Conservation (phyloP, 1,284 basidiomycete genomes). For the Cryptococcus floricola region DNA sequence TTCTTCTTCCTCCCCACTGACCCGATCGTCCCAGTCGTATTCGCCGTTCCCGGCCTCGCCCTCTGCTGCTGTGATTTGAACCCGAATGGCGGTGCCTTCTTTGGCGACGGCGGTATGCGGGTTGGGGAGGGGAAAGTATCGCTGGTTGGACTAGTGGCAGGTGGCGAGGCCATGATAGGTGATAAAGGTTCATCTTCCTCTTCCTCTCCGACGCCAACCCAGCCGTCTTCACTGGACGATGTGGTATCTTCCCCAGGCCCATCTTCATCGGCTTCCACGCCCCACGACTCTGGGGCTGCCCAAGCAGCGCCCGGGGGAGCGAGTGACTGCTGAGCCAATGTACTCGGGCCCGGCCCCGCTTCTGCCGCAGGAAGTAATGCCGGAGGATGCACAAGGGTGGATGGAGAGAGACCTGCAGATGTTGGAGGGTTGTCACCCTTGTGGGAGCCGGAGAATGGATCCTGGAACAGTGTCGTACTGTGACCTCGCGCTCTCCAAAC, state of each 20-base stretch:
- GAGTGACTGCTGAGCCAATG: neutral
- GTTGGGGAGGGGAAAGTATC: slow-evolving; percentile 1
- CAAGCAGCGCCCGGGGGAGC: slow-evolving; percentile 39
- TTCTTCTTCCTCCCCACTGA: slow-evolving; percentile 17
- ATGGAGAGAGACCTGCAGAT: neutral
- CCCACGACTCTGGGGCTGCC: slow-evolving; percentile 56
- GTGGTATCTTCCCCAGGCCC: slow-evolving; percentile 18
- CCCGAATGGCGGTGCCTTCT: slow-evolving; percentile 38
- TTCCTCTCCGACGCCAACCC: slow-evolving; percentile 26
- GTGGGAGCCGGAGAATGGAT: slow-evolving; percentile 32
- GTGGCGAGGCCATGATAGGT: neutral
- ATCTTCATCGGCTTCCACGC: slow-evolving; percentile 52
- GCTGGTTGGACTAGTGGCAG: neutral
- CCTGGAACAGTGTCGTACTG: slow-evolving; percentile 36
- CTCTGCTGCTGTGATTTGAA: slow-evolving; percentile 21
- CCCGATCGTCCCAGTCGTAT: slow-evolving; percentile 21
- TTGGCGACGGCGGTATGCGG: neutral
- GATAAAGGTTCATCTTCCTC: neutral
- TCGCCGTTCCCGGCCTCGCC: slow-evolving; percentile 3
- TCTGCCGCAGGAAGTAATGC: slow-evolving; percentile 6
- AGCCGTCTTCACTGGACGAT: slow-evolving; percentile 31
- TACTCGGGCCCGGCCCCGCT: neutral
- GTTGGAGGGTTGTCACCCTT: neutral
- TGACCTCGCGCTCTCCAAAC: slow-evolving; percentile 27
- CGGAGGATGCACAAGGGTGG: neutral